Base-by-base conservation (phyloP, 1,284 basidiomycete genomes). In the Serendipita sp. region DNA sequence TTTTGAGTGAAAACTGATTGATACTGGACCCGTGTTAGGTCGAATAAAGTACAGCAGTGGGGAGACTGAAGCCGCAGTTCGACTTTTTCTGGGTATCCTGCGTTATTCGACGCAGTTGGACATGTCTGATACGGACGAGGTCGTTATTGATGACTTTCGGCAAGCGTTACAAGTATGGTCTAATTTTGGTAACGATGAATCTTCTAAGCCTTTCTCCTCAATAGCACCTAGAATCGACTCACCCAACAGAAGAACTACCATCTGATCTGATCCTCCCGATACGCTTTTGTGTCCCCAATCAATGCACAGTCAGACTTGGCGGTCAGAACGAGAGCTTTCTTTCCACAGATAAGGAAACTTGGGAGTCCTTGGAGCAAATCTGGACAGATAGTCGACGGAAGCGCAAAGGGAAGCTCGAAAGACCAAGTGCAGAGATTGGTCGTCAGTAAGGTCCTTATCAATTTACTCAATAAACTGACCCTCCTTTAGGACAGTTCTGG, bases 21-120 rank as follows among this genome's bases (percentile, higher is more conserved):
- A n/a, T 34, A 43, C 32, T 26, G 2, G 29, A 6, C 55, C 35
- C 62, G 41, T 53, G 60, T 41, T 63, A 90, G 87, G 87, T 60
- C 79, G 88, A 49, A 68, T 91, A 60, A 71, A 88, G 62, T 91
- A 91, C 68, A 87, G 85, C 0, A 88, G 84, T 29, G 88, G 88
- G 5, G 82, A 89, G 69, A 79, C 84, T 15, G 75, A 77, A 62
- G 79, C 77, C 17, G 86, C 88, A n/a, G 82, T 91, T 53, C 74
- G 75, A 49, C 76, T 82, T 62, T 90, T 91, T 71, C 71, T 89
- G 17, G 78, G 78, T 3, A 73, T 88, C 30, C 73, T 90, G 2
- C 74, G 75, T 62, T 78, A 78, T 1, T 67, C 71, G 5, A 32
- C 64, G 63, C 62, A 67, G 65, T 65, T 13, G 66, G 70, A 67